These are phyloP conservation scores for Curvularia spicifera DNA, from an alignment of 2,329 filamentous ascomycete species.

Conservation along the genomic window DNA sequence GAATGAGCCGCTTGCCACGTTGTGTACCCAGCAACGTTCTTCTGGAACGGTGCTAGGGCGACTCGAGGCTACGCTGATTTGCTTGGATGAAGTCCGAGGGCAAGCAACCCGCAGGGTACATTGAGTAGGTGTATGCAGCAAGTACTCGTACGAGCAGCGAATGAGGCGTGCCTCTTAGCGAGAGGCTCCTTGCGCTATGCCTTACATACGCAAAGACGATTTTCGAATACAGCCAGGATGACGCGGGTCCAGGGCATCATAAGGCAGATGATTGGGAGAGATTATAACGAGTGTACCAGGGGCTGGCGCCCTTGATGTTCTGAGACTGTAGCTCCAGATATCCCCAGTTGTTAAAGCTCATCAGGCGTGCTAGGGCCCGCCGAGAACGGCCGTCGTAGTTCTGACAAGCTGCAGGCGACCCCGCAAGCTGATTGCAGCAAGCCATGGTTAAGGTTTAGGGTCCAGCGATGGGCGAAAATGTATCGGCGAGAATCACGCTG, in stretches of 20 bases:
- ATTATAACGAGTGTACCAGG: constrained; percentile 5
- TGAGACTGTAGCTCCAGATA: constrained; percentile 1
- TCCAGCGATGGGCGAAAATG: constrained; percentile 37
- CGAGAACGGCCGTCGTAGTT: constrained; percentile 13
- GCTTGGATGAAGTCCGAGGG: constrained; percentile 12
- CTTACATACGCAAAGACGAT: constrained; percentile 11
- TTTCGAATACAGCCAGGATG: not conserved
- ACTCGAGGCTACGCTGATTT: constrained; percentile 23
- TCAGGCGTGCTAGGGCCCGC: constrained; percentile 16
- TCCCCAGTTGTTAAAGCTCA: constrained; percentile 14
- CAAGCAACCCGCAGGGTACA: constrained; percentile 25
- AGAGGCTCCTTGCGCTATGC: constrained; percentile 13
- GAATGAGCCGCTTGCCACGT: constrained; percentile 21
- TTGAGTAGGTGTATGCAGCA: constrained; percentile 24
- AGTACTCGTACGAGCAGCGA: constrained; percentile 26
- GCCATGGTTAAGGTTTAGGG: constrained; percentile 29
- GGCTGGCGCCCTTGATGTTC: constrained; percentile 7
- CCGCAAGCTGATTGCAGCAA: constrained; percentile 27
- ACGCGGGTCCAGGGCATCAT: not conserved
- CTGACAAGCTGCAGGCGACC: constrained; percentile 10
- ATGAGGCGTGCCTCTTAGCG: constrained; percentile 21
- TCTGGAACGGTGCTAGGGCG: constrained; percentile 34
- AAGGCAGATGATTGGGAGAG: constrained; percentile 1
- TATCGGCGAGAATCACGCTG: constrained; percentile 32
- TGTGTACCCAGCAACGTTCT: constrained; percentile 18